These are phyloP conservation scores for Catenaria anguillulae DNA, from an alignment of 371 early-diverging fungal species.

Conservation along the genomic window DNA sequence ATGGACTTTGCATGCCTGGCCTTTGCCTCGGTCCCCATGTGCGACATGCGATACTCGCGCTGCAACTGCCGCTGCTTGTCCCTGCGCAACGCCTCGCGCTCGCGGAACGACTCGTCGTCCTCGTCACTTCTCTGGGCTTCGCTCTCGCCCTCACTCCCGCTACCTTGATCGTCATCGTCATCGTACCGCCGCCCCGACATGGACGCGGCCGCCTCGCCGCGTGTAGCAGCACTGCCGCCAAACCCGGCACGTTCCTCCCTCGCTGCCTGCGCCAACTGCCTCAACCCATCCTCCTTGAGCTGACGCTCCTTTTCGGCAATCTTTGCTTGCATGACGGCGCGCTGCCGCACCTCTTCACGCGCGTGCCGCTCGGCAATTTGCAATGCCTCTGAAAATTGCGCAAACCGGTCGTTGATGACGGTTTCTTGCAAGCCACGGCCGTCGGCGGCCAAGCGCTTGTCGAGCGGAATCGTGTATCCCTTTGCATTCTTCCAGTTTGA, in stretches of 20 bases:
- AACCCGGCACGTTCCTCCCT: conserved; percentile 50
- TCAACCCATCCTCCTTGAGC: conserved; percentile 76
- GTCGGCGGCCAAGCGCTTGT: conserved; percentile 93
- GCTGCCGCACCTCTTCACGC: conserved; percentile 78
- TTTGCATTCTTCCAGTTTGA: conserved; percentile 98
- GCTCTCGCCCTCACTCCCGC: no score
- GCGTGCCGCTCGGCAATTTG: conserved; percentile 86
- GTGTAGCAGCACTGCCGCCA: no score
- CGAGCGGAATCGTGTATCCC: conserved; percentile 93
- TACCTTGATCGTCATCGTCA: conserved; percentile 11
- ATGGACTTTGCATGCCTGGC: conserved; percentile 37
- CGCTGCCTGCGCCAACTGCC: conserved; percentile 77
- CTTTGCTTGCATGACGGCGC: conserved; percentile 74
- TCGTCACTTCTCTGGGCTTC: no score
- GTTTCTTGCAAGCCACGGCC: conserved; percentile 86
- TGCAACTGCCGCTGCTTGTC: conserved; percentile 72
- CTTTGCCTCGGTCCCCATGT: conserved; percentile 78
- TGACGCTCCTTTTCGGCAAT: conserved; percentile 89
- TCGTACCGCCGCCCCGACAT: no score
- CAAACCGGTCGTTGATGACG: conserved; percentile 85
- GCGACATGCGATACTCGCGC: conserved; percentile 69
- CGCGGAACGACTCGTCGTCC: conserved; percentile 41
- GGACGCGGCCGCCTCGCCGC: conserved; percentile 1
- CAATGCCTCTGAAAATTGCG: conserved; percentile 84
- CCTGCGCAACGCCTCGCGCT: conserved; percentile 76